Evolutionary conservation across 352 stramenopile genomes (phyloP).

Genomic region (Peronospora destructor): DNA sequence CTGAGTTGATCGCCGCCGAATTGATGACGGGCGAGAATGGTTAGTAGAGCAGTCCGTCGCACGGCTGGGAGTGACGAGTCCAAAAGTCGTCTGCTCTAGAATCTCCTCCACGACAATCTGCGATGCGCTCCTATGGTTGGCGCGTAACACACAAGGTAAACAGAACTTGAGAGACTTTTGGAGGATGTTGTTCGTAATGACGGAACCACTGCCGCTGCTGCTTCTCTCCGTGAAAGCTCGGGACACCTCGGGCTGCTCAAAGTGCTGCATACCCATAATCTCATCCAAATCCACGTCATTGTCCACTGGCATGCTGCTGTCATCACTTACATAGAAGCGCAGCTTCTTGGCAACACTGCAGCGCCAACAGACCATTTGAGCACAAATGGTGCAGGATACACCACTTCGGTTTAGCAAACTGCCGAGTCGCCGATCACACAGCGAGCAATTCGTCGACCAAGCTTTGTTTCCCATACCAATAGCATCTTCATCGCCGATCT

Average conservation of each 20-base stretch:
- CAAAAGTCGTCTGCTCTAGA: constrained; percentile 21
- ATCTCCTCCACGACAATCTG: constrained; percentile 43
- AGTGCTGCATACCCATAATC: constrained; percentile 23
- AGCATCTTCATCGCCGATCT: constrained; percentile 23
- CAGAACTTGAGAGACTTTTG: constrained; percentile 49
- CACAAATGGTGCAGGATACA: constrained; percentile 26
- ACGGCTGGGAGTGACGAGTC: constrained; percentile 15
- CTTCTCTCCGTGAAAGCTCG: constrained; percentile 23
- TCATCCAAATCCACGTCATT: constrained; percentile 14
- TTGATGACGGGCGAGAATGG: constrained; percentile 16
- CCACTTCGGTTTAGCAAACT: constrained; percentile 31
- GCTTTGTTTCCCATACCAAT: constrained; percentile 4
- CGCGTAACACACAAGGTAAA: constrained; percentile 35
- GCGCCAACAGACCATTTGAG: constrained; percentile 36
- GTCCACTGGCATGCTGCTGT: constrained; percentile 2
- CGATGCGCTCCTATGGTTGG: constrained; percentile 34
- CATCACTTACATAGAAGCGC: constrained; percentile 29
- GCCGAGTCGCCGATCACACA: constrained; percentile 32
- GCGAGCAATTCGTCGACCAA: constrained; percentile 26
- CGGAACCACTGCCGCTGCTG: constrained; percentile 14
- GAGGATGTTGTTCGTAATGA: constrained; percentile 30
- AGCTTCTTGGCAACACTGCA: constrained; percentile 49
- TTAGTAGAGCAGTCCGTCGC: constrained; percentile 11
- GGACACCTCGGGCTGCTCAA: constrained; percentile 24
- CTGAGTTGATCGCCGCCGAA: constrained; percentile 24